Evolutionary conservation across 1,284 basidiomycete genomes (phyloP), one percentile per base, ranked within the genome.

Genomic region (Sparassis latifolia): DNA sequence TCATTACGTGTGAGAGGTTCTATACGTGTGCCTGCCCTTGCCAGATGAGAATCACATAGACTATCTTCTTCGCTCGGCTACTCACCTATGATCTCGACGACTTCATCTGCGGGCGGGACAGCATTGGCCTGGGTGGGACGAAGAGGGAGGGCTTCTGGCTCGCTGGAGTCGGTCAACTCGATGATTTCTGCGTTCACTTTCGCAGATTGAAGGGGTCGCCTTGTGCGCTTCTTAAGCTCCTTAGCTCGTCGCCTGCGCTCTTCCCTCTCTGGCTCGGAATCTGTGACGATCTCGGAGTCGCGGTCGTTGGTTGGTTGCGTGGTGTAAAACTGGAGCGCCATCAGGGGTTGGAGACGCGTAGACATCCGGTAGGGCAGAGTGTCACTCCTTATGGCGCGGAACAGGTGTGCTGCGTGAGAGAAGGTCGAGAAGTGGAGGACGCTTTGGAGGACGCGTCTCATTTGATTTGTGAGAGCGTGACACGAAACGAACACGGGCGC

Each of bases 181-280:
- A 62, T 62, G 45, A 60, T 48, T 5, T 58, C 52, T 5, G 20
- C 42, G 12, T 38, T 27, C n/a, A 39, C 37, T 9, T 43, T 40
- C 5, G 47, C 33, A 28, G 32, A 44, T 10, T 30, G 10, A 31
- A 43, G 47, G 30, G 42, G 30, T 33, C 43, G 53, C 29, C 45
- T 49, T 42, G 49, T 59, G 45, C 47, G 45, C 32, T 48, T 50
- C 41, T 56, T 46, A 43, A 57, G 60, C 47, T 54, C 46, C 47
- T 62, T 59, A 35, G 54, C 51, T 46, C 52, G 55, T 47, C 59
- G 63, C 43, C 77, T 70, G n/a, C 66, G 57, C 47, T 72, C 66
- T 54, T 78, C 76, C 51, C 83, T 70, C 62, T 86, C 84, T 28
- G 82, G 82, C 62, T 86, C 84, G 0, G 84, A 86, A 65, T 87